These are phyloP conservation scores for Alternaria viburni DNA, from an alignment of 2,329 filamentous ascomycete genomes.

Conservation along the genomic window DNA sequence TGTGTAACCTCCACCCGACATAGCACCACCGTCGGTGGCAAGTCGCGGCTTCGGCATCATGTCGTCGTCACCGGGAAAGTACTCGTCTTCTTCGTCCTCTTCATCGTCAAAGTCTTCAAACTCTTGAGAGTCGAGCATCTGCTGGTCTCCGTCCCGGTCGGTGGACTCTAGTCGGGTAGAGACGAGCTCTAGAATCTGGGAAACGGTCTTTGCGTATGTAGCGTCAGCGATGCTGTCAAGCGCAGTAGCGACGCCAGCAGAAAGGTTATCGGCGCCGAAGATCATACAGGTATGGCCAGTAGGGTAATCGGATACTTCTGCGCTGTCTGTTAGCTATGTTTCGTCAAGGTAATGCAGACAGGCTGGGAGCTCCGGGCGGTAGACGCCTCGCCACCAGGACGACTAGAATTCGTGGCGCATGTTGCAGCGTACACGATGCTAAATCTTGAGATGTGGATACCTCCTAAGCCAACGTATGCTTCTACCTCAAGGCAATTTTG, in stretches of 20 bases:
- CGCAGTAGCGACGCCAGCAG: constrained; percentile 50
- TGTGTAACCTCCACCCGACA: constrained; percentile 13
- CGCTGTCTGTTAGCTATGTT: not conserved
- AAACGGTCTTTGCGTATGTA: constrained; percentile 54
- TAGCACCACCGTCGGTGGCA: not conserved
- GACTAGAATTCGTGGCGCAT: not conserved
- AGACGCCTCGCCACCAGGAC: not conserved
- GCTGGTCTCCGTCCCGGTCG: constrained; percentile 51
- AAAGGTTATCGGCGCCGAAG: constrained; percentile 58
- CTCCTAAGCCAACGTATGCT: not conserved
- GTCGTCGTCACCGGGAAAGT: constrained; percentile 50
- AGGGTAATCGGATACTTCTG: constrained; percentile 68
- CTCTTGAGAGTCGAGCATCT: constrained; percentile 50
- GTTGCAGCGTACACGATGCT: no score
- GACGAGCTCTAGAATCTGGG: constrained; percentile 58
- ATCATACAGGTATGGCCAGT: constrained; percentile 63
- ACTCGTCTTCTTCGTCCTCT: constrained; percentile 42
- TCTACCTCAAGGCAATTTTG: rapidly evolving
- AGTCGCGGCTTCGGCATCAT: constrained; percentile 38
- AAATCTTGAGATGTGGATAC: no score
- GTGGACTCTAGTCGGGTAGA: constrained; percentile 44
- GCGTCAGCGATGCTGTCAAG: constrained; percentile 55
- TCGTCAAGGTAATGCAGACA: not conserved
- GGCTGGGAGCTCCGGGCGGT: not conserved
- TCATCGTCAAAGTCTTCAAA: constrained; percentile 41